phyloP scores from a whole-genome alignment of 2,329 filamentous ascomycete species.

The Aspergillus sclerotialis region DNA sequence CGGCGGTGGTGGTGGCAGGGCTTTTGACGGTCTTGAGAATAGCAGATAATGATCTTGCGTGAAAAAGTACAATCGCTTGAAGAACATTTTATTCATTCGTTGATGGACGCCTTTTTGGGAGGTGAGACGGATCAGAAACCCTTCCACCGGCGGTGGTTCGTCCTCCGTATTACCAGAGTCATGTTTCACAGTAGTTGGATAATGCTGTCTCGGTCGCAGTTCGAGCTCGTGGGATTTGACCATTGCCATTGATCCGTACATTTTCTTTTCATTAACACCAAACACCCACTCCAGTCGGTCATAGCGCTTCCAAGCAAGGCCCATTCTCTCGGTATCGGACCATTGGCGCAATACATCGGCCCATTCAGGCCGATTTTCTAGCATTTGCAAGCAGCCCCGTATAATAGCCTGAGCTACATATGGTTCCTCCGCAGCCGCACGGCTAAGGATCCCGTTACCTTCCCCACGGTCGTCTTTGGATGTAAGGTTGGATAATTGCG shows the following conservation, averaged over 20 bases:
- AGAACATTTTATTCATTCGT: conserved; percentile 54
- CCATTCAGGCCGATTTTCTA: conserved; percentile 53
- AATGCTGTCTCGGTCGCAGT: conserved; percentile 58
- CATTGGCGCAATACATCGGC: conserved; percentile 52
- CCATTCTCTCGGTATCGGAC: conserved; percentile 52
- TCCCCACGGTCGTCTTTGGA: conserved; percentile 36
- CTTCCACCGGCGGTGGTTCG: conserved; percentile 58
- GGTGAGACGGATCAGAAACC: conserved; percentile 59
- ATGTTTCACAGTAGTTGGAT: conserved; percentile 45
- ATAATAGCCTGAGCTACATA: conserved; percentile 52
- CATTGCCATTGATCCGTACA: conserved; percentile 65
- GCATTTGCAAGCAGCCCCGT: conserved; percentile 51
- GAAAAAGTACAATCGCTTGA: conserved; percentile 60
- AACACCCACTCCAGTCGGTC: conserved; percentile 63
- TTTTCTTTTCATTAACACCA: conserved; percentile 58
- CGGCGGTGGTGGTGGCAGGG: conserved; percentile 53
- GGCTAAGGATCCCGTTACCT: conserved; percentile 36
- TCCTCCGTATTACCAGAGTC: conserved; percentile 36
- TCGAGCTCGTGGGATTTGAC: conserved; percentile 60
- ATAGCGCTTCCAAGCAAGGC: conserved; percentile 62
- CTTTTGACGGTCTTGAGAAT: conserved; percentile 55
- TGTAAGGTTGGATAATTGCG: conserved; percentile 34
- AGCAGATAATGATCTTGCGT: conserved; percentile 57
- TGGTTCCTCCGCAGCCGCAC: conserved; percentile 41
- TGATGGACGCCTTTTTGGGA: conserved; percentile 55